A percentile compares a stretch with the other conserved stretches of the same genome.
Evolutionary conservation across 371 early-diverging fungal genomes (phyloP).

Genomic region (Parasitella parasitica): DNA sequence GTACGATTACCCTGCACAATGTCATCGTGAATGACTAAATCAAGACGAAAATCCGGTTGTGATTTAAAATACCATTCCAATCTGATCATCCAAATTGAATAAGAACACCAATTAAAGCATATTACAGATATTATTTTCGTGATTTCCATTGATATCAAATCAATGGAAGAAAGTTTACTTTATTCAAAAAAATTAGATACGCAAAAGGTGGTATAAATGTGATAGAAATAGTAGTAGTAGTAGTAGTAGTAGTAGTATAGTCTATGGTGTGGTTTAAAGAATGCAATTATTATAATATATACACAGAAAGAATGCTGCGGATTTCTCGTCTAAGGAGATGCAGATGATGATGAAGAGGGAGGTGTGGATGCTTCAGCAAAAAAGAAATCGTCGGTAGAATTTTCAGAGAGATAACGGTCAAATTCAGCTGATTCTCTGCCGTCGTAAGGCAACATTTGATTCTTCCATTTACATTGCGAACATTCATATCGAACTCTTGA

Average conservation of each 20-base stretch:
- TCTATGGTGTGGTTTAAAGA: neutral
- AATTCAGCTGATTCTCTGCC: constrained; percentile 25
- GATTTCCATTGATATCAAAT: neutral
- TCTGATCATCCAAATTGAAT: no score
- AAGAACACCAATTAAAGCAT: no score
- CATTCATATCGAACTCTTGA: constrained; percentile 41
- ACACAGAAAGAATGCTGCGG: neutral
- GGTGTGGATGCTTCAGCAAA: constrained; percentile 16
- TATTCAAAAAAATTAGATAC: neutral
- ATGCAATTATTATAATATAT: neutral
- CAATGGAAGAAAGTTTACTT: neutral
- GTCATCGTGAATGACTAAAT: no score
- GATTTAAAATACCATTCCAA: no score
- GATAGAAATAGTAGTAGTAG: no score
- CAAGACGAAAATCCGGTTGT: no score
- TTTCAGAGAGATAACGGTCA: constrained; percentile 26
- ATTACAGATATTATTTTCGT: no score
- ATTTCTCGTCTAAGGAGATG: neutral
- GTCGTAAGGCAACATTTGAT: constrained; percentile 32
- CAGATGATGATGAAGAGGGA: neutral
- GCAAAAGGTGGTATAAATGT: neutral
- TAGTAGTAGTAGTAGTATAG: neutral
- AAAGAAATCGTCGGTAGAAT: constrained; percentile 16
- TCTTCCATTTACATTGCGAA: constrained; percentile 41
- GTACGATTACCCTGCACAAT: no score